Evolutionary conservation across 176 grass and related monocot species (phyloP).

Genomic region (Aegilops sharonensis): DNA sequence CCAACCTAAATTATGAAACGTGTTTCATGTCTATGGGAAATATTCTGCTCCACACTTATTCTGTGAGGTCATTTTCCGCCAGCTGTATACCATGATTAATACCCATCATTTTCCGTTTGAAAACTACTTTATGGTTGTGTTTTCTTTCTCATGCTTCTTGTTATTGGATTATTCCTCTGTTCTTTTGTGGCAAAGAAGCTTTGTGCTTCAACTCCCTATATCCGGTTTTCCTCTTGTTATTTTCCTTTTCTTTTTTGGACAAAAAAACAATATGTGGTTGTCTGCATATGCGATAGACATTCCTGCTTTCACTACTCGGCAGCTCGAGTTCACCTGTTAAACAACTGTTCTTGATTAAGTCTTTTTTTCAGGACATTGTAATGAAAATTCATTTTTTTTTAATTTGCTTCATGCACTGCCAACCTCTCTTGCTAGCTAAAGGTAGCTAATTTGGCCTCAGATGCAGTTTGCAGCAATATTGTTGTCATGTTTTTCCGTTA

Average conservation of each 20-base stretch:
- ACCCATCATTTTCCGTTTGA: neutral
- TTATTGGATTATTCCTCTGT: slow-evolving; percentile 19
- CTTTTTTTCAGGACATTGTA: neutral
- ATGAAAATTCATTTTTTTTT: neutral
- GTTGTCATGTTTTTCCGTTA: too few species aligned
- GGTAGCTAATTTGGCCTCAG: too few species aligned
- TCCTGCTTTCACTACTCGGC: neutral
- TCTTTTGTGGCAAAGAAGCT: slow-evolving; percentile 52
- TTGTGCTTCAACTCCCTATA: slow-evolving; percentile 9
- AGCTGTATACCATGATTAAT: neutral
- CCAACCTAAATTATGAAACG: neutral
- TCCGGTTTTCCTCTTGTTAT: neutral
- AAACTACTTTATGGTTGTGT: neutral
- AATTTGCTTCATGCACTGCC: neutral
- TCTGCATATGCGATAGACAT: slow-evolving; percentile 18
- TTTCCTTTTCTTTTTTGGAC: neutral
- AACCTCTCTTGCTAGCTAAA: neutral
- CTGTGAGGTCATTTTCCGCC: neutral
- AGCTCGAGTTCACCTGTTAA: neutral
- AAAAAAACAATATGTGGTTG: slow-evolving; percentile 9
- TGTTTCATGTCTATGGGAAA: neutral
- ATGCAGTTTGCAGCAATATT: too few species aligned
- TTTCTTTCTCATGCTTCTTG: neutral
- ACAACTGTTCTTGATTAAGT: neutral
- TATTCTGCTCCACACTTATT: neutral